Conservation (phyloP, 1,284 basidiomycete species). For the Hemileia vastatrix region DNA sequence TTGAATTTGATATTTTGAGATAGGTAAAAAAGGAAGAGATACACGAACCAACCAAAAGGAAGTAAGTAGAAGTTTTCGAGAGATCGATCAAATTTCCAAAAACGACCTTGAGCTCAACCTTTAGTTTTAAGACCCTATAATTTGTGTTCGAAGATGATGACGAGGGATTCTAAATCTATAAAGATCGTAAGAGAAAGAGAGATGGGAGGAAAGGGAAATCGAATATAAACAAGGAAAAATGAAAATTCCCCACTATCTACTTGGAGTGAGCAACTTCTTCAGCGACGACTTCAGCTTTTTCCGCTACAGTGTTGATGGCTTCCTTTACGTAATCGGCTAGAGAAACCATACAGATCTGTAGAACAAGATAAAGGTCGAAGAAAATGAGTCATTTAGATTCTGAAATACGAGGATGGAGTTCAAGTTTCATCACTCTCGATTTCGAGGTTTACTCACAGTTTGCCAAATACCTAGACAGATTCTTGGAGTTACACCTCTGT, state of each 20-base stretch:
- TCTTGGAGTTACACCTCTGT: slow-evolving; percentile 92
- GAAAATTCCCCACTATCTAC: background rate
- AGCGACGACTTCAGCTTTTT: slow-evolving; percentile 1
- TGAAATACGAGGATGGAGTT: background rate
- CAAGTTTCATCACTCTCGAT: background rate
- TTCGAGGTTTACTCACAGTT: slow-evolving; percentile 49
- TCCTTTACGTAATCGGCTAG: slow-evolving; percentile 76
- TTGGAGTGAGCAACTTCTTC: background rate
- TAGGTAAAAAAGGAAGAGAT: too few species aligned
- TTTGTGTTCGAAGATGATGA: too few species aligned
- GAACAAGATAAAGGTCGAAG: background rate
- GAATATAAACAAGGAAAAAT: background rate
- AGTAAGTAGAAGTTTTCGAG: too few species aligned
- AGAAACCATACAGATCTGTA: slow-evolving; percentile 81
- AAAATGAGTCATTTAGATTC: slow-evolving; percentile 1
- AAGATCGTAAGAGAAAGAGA: too few species aligned
- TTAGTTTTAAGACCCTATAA: too few species aligned
- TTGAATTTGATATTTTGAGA: too few species aligned
- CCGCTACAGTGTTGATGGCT: slow-evolving; percentile 23
- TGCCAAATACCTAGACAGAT: slow-evolving; percentile 94
- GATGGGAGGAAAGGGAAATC: too few species aligned
- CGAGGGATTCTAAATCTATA: too few species aligned
- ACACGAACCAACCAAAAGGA: too few species aligned
- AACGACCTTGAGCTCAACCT: too few species aligned
- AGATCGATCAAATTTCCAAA: too few species aligned